Evolutionary conservation across 495 filamentous ascomycete genomes (phyloP), one percentile per base, ranked within the genome.

Genomic region (Rhypophila decipiens): DNA sequence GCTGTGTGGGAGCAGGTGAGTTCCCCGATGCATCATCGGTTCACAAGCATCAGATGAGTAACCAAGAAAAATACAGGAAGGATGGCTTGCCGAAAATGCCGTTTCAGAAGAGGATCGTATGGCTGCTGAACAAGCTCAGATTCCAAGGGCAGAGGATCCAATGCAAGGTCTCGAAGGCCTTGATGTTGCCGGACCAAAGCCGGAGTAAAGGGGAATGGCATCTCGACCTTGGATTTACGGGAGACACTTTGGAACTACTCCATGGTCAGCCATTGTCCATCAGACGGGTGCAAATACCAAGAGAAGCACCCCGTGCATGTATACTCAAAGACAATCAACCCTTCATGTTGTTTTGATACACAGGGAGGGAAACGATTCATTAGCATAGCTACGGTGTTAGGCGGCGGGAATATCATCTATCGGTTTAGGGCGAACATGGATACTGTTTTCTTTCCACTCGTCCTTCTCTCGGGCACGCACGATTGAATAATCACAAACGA

Each of bases 1-100:
- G 94, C 93, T 8, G 77, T 99, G 49, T 99, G 93, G 93, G 88
- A 96, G 67, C 93, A 96, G 83, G 91, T 96, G 71, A 39, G 80
- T 60, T 37, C 20, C 36, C 11, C 2, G 12, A 38, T 38, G 36
- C 7, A 2, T 11, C 36, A 19, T 7, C 36, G 15, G 27, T 31
- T 13, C 27, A 31, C 13, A 5, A 4, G 23, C 21, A 8, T 15
- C n/a, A 19, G 17, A 23, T 20, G 41, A 44, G 7, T 31, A 18
- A 70, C 52, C 49, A 33, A 5, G 23, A 17, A 27, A 2, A 24
- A 9, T 58, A 61, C 54, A 97, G 90, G 93, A 98, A 72, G 86
- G 86, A 10, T 98, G 90, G 79, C 66, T 96, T 56, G 85, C 89
- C 24, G 87, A 96, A 64, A 77, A 96, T 71, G 89, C 86, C 23